Evolutionary conservation across 2,329 filamentous ascomycete genomes (phyloP), one percentile per base, ranked within the genome.

Genomic region (Beauveria medogensis): DNA sequence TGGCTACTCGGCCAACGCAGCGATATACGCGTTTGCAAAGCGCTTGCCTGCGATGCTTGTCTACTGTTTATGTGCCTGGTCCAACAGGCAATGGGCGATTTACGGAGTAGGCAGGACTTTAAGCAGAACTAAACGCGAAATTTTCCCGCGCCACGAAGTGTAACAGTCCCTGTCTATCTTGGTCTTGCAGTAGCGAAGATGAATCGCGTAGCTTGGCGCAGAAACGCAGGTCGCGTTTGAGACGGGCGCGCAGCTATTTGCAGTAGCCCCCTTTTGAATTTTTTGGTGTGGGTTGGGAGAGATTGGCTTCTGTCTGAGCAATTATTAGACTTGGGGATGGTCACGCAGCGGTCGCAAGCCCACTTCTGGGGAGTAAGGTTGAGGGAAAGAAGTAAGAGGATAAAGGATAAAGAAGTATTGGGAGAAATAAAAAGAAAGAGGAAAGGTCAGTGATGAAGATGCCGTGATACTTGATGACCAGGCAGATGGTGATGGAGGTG

Each of bases 121-220:
- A 61, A 41, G 48, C 47, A 60, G 40, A 61, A 61, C 59, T 61
- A 61, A 57, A 61, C 53, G 55, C 46, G 43, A 58, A 59, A 18
- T 20, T 47, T 47, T 34, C 50, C 50, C 57, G 12, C 24, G 40
- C 40, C 48, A 53, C 48, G 40, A 48, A 54, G 30, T 48, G 50
- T 52, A 60, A 60, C 41, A 30, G 41, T 41, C 30, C 41, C 46
- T 28, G 50, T 60, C 50, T 54, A 60, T 51, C 43, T 54, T 46
- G 50, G 28, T 24, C 20, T 46, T 60, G 44, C 24, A 43, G 20
- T 3, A 34, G 41, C 16, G 28, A 22, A 20, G n/a, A 53, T 59
- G 48, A 43, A 41, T 47, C 37, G 53, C 54, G 53, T 53, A 46
- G 59, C 28, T 47, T 52, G 26, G 46, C 46, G 46, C 43, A 46